Evolutionary conservation across 2,329 filamentous ascomycete species (phyloP).

Genomic region (Pseudogymnoascus sp.): DNA sequence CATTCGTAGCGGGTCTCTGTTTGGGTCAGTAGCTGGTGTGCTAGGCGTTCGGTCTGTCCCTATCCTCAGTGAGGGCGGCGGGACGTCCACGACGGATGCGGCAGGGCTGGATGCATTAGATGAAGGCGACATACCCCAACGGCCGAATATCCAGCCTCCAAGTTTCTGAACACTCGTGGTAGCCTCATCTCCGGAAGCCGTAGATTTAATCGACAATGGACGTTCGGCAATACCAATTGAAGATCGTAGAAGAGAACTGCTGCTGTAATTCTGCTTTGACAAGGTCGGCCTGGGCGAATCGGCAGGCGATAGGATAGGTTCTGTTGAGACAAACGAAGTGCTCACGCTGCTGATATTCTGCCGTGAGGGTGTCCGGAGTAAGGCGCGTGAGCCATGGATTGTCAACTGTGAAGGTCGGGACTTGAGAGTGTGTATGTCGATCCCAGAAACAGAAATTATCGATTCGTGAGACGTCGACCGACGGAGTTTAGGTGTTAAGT

Average conservation of each 20-base stretch:
- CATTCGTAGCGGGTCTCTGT: slow-evolving; percentile 26
- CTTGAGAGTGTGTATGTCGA: slow-evolving; percentile 81
- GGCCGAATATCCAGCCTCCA: slow-evolving; percentile 57
- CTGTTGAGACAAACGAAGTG: slow-evolving; percentile 37
- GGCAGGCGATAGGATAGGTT: slow-evolving; percentile 43
- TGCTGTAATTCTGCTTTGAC: slow-evolving; percentile 38
- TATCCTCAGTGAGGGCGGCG: slow-evolving; percentile 6
- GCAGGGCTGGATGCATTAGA: slow-evolving; percentile 19
- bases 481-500: slow-evolving; percentile 43
- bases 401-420: slow-evolving; percentile 68
- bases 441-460: slow-evolving; percentile 74
- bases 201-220: slow-evolving; percentile 19
- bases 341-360: slow-evolving; percentile 36
- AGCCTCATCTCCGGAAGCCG: slow-evolving; percentile 10
- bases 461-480: slow-evolving; percentile 76
- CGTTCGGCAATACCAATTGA: slow-evolving; percentile 33
- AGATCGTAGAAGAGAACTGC: slow-evolving; percentile 47
- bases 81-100: slow-evolving; percentile 9
- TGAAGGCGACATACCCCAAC: slow-evolving; percentile 48
- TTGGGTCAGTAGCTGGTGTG: slow-evolving; percentile 20
- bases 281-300: slow-evolving; percentile 51
- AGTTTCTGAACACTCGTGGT: slow-evolving; percentile 41
- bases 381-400: slow-evolving; percentile 41
- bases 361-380: slow-evolving; percentile 37
- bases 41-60: slow-evolving; percentile 23